These are phyloP conservation scores for Daedaleopsis sinensis DNA, from an alignment of 768 basidiomycete species.

Conservation along the genomic window DNA sequence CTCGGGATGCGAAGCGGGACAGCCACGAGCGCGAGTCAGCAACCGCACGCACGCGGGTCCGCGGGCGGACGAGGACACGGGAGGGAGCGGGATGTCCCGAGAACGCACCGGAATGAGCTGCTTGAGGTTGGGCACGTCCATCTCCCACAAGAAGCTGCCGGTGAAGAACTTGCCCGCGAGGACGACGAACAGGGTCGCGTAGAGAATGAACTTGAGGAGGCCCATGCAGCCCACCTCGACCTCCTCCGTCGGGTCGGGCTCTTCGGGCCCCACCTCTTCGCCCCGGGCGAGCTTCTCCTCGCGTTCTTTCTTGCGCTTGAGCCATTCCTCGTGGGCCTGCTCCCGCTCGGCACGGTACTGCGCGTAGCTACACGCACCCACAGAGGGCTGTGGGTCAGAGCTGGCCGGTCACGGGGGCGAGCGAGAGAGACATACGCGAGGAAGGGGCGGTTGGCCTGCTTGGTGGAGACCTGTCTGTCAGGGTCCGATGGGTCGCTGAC, in stretches of 20 bases:
- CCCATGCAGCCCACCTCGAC: slow-evolving; percentile 66
- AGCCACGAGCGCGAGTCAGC: neutral
- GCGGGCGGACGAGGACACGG: neutral
- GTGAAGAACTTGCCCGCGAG: slow-evolving; percentile 84
- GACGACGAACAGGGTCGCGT: slow-evolving; percentile 51
- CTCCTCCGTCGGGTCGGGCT: slow-evolving; percentile 72
- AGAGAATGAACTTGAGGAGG: slow-evolving; percentile 70
- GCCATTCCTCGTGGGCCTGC: slow-evolving; percentile 63
- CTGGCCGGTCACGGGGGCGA: slow-evolving; percentile 3
- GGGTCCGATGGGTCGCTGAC: slow-evolving; percentile 67
- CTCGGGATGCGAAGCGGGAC: neutral
- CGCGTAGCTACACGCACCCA: slow-evolving; percentile 51
- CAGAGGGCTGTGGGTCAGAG: slow-evolving; percentile 11
- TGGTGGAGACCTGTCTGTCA: slow-evolving; percentile 73
- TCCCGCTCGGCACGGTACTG: slow-evolving; percentile 67
- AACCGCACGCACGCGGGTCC: neutral
- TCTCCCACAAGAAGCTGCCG: slow-evolving; percentile 87
- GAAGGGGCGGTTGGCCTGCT: slow-evolving; percentile 85
- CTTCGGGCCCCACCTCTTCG: slow-evolving; percentile 71
- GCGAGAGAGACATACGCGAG: slow-evolving; percentile 60
- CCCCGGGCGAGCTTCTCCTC: slow-evolving; percentile 75
- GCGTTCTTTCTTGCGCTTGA: slow-evolving; percentile 69
- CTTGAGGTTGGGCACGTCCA: slow-evolving; percentile 33
- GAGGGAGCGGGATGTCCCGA: slow-evolving; percentile 1
- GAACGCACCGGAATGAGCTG: slow-evolving; percentile 27